Evolutionary conservation across 441 rosid genomes (phyloP).

Genomic region (Mallotus japonicus): DNA sequence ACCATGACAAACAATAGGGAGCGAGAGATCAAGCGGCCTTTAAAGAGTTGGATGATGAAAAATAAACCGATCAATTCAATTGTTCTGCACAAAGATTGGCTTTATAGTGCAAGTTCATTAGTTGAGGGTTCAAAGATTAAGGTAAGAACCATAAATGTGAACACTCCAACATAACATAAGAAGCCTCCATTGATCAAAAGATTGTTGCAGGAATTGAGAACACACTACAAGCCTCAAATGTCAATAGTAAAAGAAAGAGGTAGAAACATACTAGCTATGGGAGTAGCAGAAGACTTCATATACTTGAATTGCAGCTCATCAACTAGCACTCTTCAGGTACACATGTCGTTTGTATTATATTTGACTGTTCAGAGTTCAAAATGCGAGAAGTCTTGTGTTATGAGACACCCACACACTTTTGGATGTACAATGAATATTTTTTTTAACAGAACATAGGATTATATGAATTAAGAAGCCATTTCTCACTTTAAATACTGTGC

Average conservation of each 20-base stretch:
- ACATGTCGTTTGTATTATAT: neutral
- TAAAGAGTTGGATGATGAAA: slow-evolving; percentile 72
- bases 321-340: slow-evolving; percentile 73
- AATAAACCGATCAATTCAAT: slow-evolving; percentile 70
- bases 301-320: slow-evolving; percentile 75
- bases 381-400: too few species aligned
- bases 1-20: slow-evolving; percentile 46
- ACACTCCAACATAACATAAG: neutral
- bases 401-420: too few species aligned
- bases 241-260: slow-evolving; percentile 52
- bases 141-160: slow-evolving; percentile 36
- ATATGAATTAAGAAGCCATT: neutral
- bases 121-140: slow-evolving; percentile 73
- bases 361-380: neutral
- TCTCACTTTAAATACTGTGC: neutral
- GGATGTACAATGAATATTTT: too few species aligned
- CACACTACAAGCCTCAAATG: slow-evolving; percentile 55
- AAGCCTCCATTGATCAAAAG: slow-evolving; percentile 19
- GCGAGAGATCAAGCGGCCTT: slow-evolving; percentile 69
- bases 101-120: slow-evolving; percentile 61
- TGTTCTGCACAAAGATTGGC: slow-evolving; percentile 73
- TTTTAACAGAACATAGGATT: neutral
- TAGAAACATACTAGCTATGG: slow-evolving; percentile 52
- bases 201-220: slow-evolving; percentile 71
- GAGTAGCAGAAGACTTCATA: slow-evolving; percentile 84